Base-by-base conservation (phyloP, 768 basidiomycete genomes). In the Tylopilus sp. region DNA sequence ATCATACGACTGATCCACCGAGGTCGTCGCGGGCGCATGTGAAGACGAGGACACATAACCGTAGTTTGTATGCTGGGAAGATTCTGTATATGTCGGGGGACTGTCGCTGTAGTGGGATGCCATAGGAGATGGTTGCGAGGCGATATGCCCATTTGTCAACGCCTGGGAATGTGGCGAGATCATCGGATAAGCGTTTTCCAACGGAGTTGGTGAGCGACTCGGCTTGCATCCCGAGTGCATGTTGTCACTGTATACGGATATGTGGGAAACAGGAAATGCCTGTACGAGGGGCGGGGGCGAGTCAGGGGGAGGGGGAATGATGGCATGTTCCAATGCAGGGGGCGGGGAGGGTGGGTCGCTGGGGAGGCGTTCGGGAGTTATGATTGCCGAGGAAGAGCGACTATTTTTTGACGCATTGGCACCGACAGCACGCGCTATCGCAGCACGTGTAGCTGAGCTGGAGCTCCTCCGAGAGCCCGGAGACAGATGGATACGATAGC, bases 401-500 rank as follows among this genome's bases (percentile, higher is more conserved):
- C 52, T 48, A 13, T 41, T 50, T 61, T 63, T 67, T 50, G 57
- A 21, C 8, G 63, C 59, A 31, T 46, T 50, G 7, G 53, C 63
- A 25, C 64, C 67, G 48, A 70, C 65, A 26, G 72, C 71, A 47
- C 79, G 77, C 30, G 75, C 74, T 45, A 79, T 77, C 11, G 80
- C 78, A n/a, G 80, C 78, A 36, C 85, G 77, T 2, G 82, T 79
- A 22, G 75, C 73, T 11, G 75, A 68, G 60, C 69, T 71, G 0
- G 86, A 82, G 62, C 75, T 81, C 43, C 88, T 72, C 26, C 88
- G 79, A 0, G 88, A 90, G 44, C 88, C 86, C 0, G 88, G 88
- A 1, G 88, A 88, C 20, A 90, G 74, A 63, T 90, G 88, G 56
- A 90, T 89, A 18, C 87, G 84, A 62, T 89, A 90, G 59, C 88